phyloP scores from a whole-genome alignment of 2,329 filamentous ascomycete species.

The Sphaerulina populicola region DNA sequence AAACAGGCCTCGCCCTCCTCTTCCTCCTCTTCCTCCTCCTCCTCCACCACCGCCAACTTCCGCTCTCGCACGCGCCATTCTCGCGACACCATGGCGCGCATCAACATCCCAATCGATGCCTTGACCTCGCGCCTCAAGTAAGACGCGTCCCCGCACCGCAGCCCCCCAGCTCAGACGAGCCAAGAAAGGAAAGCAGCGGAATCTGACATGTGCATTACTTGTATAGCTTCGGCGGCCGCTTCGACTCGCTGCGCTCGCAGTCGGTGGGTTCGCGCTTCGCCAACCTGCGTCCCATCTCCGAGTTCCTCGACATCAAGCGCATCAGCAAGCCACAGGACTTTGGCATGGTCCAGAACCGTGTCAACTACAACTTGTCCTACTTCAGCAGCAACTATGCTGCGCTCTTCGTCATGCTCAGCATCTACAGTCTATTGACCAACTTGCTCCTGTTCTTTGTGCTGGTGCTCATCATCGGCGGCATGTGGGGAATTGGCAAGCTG shows the following conservation, averaged over 20 bases:
- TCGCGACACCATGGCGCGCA: constrained; percentile 42
- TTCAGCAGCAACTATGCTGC: constrained; percentile 98
- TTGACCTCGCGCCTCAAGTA: constrained; percentile 79
- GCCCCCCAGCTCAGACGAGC: not conserved
- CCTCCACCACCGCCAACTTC: constrained; percentile 6
- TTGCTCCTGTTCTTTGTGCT: constrained; percentile 83
- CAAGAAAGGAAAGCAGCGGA: not conserved
- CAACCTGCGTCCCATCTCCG: constrained; percentile 80
- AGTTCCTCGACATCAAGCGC: constrained; percentile 95
- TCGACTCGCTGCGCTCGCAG: constrained; percentile 72
- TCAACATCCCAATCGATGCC: constrained; percentile 86
- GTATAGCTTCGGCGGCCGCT: constrained; percentile 60
- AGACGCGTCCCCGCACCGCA: constrained; percentile 1
- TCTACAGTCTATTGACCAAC: constrained; percentile 92
- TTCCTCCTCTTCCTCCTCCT: not conserved
- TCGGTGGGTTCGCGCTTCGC: constrained; percentile 75
- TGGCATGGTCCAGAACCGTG: constrained; percentile 74
- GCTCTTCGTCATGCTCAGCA: constrained; percentile 86
- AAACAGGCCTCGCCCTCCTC: not conserved
- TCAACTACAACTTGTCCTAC: constrained; percentile 95
- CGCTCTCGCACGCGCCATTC: too few species aligned
- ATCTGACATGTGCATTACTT: constrained; percentile 3
- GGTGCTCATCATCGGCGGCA: constrained; percentile 71
- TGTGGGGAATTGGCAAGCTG: constrained; percentile 87
- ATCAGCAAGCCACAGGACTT: constrained; percentile 92